phyloP scores from a whole-genome alignment of 2,329 filamentous ascomycete genomes.

The Talaromyces rugulosus region DNA sequence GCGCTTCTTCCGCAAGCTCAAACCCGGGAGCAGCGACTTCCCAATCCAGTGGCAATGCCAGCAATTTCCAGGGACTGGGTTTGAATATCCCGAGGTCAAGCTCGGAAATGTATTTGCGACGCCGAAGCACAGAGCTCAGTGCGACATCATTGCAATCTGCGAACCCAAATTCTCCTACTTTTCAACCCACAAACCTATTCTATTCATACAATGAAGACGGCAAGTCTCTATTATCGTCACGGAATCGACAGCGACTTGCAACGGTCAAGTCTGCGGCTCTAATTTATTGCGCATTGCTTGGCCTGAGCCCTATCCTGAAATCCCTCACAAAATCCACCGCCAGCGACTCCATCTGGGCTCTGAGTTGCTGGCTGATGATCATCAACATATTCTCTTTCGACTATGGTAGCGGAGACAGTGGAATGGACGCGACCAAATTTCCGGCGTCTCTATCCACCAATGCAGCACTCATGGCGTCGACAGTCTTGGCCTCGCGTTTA shows the following conservation, averaged over 20 bases:
- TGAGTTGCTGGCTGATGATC: constrained; percentile 86
- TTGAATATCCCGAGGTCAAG: constrained; percentile 37
- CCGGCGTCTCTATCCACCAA: constrained; percentile 78
- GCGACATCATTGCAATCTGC: constrained; percentile 52
- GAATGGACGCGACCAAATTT: constrained; percentile 43
- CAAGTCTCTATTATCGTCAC: constrained; percentile 39
- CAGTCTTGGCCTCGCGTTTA: constrained; percentile 84
- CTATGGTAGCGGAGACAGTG: constrained; percentile 63
- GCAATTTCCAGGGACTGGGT: constrained; percentile 39
- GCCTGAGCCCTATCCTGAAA: constrained; percentile 90
- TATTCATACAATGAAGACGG: constrained; percentile 18
- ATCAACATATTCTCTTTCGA: constrained; percentile 99
- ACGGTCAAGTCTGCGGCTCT: constrained; percentile 89
- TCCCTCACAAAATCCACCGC: constrained; percentile 92
- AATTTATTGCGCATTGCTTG: constrained; percentile 88
- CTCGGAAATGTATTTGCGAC: constrained; percentile 26
- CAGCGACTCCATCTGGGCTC: constrained; percentile 93
- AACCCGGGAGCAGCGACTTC: constrained; percentile 21
- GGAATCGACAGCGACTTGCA: constrained; percentile 62
- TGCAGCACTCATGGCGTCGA: constrained; percentile 92
- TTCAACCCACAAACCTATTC: constrained; percentile 19
- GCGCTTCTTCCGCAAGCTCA: constrained; percentile 32
- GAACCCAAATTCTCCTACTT: constrained; percentile 21
- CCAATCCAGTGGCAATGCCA: constrained; percentile 26
- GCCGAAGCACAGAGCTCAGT: constrained; percentile 24